phyloP scores from a whole-genome alignment of 495 filamentous ascomycete genomes.

The Trypethelium eluteriae region DNA sequence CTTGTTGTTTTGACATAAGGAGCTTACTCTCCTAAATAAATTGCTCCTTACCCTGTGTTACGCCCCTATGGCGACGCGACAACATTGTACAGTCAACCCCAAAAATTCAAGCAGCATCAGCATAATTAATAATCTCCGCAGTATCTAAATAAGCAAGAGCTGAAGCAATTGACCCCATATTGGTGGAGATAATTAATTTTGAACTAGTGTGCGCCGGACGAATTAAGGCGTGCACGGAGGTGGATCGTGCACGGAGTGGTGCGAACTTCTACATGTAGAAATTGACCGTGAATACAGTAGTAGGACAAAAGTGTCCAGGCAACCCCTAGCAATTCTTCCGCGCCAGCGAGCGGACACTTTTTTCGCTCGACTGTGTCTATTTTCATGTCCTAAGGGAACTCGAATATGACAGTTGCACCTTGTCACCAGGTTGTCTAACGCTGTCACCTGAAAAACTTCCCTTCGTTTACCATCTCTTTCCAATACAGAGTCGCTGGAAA shows the following conservation, averaged over 20 bases:
- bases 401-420: too few relatives aligned
- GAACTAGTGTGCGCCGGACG: not conserved
- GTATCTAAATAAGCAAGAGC: not conserved
- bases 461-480: too few relatives aligned
- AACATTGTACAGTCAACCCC: not conserved
- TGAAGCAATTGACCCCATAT: not conserved
- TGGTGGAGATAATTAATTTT: not conserved
- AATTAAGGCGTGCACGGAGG: not conserved
- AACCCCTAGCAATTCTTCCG: too few relatives aligned
- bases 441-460: too few relatives aligned
- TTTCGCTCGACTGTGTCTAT: too few relatives aligned
- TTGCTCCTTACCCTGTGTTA: not conserved
- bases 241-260: not conserved
- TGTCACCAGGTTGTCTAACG: too few relatives aligned
- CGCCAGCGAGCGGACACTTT: too few relatives aligned
- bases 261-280: not conserved
- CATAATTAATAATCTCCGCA: not conserved
- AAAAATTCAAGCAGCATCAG: not conserved
- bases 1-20: not conserved
- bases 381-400: too few relatives aligned
- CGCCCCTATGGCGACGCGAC: not conserved
- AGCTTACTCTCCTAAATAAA: not conserved
- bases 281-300: too few relatives aligned
- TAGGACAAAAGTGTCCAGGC: too few relatives aligned
- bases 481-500: too few relatives aligned